Evolutionary conservation across 2,329 filamentous ascomycete species (phyloP).

Genomic region (Furcasterigmium sp.): DNA sequence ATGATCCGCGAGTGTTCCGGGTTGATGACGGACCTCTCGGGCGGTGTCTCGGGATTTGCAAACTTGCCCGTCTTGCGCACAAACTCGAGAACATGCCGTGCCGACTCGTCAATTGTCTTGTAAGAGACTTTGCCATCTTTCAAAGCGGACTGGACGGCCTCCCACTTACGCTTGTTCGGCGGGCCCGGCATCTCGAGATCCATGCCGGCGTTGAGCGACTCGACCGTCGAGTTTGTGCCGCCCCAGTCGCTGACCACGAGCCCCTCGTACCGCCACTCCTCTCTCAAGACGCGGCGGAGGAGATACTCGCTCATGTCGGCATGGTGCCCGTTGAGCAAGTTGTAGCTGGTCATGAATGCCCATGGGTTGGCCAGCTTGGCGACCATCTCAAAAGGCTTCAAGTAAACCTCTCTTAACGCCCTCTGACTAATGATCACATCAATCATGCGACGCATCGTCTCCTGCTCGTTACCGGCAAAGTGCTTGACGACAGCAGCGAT

Average conservation of each 20-base stretch:
- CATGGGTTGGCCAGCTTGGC: conserved; percentile 27
- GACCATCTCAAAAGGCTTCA: conserved; percentile 28
- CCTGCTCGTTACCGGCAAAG: background rate
- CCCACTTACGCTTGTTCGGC: no score
- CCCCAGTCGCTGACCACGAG: conserved; percentile 43
- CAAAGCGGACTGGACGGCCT: no score
- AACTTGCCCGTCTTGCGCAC: no score
- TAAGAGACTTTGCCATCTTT: no score
- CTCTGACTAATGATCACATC: background rate
- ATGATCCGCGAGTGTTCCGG: conserved; percentile 27
- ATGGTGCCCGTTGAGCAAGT: conserved; percentile 34
- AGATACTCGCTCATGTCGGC: conserved; percentile 32
- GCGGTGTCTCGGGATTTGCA: background rate
- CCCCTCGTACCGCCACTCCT: conserved; percentile 39
- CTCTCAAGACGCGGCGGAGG: conserved; percentile 29
- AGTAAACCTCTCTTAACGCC: conserved; percentile 18
- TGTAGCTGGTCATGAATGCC: conserved; percentile 31
- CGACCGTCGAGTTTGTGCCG: conserved; percentile 25
- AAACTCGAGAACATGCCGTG: no score
- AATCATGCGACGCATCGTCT: no score
- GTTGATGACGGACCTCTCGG: conserved; percentile 11
- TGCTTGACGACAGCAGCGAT: background rate
- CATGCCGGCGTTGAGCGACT: conserved; percentile 21
- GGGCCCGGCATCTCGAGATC: conserved; percentile 32
- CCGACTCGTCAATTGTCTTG: no score